Conservation (phyloP, 345 rosid species). For the Sonneratia alba region DNA sequence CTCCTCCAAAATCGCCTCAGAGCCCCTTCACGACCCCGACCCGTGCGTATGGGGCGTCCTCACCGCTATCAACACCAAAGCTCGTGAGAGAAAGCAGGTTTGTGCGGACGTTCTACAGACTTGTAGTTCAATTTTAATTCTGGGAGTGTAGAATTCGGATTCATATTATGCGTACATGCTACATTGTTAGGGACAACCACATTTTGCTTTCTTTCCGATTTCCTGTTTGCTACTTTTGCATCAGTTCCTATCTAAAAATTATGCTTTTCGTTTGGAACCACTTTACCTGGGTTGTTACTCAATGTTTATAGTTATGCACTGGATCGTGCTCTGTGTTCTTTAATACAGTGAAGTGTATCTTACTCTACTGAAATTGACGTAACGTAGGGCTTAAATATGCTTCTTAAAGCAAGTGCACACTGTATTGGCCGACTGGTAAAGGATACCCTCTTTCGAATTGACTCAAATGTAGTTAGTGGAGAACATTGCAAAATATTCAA, state of each 20-base stretch:
- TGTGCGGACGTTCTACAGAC: too few relatives aligned
- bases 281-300: not conserved
- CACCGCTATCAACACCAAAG: constrained; percentile 67
- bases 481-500: constrained; percentile 72
- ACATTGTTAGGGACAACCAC: not conserved
- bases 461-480: constrained; percentile 61
- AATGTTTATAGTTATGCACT: not conserved
- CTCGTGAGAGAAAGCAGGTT: constrained; percentile 80
- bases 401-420: constrained; percentile 64
- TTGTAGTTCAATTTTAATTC: not conserved
- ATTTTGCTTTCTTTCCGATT: not conserved
- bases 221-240: not conserved
- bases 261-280: not conserved
- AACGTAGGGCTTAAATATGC: constrained; percentile 64
- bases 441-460: constrained; percentile 53
- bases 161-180: not conserved
- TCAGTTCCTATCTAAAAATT: too few relatives aligned
- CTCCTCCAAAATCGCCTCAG: constrained; percentile 56
- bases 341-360: constrained; percentile 2
- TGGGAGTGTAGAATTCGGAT: too few relatives aligned
- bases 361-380: not conserved
- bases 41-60: constrained; percentile 85
- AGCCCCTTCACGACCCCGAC: constrained; percentile 57
- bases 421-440: constrained; percentile 60
- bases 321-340: not conserved